Base-by-base conservation (phyloP, 2,329 filamentous ascomycete species). In the Cladosporium sp. region DNA sequence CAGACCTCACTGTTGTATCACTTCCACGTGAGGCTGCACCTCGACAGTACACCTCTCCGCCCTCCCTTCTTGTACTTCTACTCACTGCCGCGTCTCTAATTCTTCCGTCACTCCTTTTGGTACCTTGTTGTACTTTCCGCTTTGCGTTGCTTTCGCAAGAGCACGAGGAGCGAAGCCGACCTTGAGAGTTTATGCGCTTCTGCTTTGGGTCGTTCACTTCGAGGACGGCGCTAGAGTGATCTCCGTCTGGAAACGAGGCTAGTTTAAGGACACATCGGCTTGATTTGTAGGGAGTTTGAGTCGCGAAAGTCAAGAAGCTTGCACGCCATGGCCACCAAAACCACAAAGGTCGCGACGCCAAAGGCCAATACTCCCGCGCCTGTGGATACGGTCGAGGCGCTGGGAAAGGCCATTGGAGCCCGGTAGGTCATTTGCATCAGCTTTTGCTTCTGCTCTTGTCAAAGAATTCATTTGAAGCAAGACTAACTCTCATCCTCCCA, bases 401-500 rank as follows among this genome's bases (percentile, higher is more conserved):
- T 87, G 68, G 81, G 78, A 71, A 83, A 82, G 72, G 82, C 82
- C 51, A 81, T 87, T 69, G 85, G 85, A 64, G 81, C 82, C 64
- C 81, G 82, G 84, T 86, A 77, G 38, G 50, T 22, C 25, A 30
- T 30, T 17, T 14, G 9, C 14, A 34, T 51, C 4, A 22, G 14
- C 19, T 17, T 7, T 30, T 34, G 30, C 30, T 12, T 11, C 11
- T 34, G 30, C 30, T 34, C 30, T 5, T 12, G 55, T 19, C 36
- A 20, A 2, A 36, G 37, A n/a, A 17, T 17, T 2, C 17, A 36
- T 19, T 17, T 19, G 38, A 22, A 39, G 6, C 47, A 37, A n/a
- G 17, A 51, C 14, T 34, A 39, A 25, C 25, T 19, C 5, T 34
- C 20, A 2, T 36, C 11, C 36, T 28, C 49, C 20, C 69, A 86